Evolutionary conservation across 2,329 filamentous ascomycete genomes (phyloP).

Genomic region (Colletotrichum eleusines): DNA sequence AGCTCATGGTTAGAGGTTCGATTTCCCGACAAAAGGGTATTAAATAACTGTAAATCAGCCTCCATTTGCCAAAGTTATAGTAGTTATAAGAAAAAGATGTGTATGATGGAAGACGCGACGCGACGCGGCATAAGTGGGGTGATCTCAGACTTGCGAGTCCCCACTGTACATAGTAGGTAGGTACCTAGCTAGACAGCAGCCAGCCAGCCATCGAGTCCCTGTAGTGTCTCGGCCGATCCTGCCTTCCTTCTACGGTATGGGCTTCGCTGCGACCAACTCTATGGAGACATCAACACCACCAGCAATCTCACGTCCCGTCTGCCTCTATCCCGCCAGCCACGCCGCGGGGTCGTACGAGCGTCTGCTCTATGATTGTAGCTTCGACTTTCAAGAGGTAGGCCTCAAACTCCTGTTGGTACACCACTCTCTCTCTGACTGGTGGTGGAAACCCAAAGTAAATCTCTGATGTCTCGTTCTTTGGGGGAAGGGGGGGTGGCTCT

Average conservation of each 20-base stretch:
- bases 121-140: no score
- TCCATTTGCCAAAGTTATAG: no score
- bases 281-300: not conserved
- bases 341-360: not conserved
- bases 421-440: slow-evolving; percentile 7
- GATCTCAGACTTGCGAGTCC: no score
- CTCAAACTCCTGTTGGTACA: not conserved
- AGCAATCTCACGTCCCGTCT: no score
- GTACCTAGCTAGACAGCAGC: no score
- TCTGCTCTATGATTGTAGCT: not conserved
- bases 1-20: no score
- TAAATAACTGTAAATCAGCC: no score
- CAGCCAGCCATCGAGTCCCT: not conserved
- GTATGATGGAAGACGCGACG: no score
- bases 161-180: no score
- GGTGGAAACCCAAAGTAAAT: slow-evolving; percentile 21
- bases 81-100: no score
- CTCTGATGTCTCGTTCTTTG: slow-evolving; percentile 18
- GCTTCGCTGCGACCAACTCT: slow-evolving; percentile 19
- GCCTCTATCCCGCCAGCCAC: no score
- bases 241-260: slow-evolving; percentile 29
- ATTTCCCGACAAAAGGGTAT: no score
- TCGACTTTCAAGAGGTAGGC: not conserved
- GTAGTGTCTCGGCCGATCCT: slow-evolving; percentile 34
- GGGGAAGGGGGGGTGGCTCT: slow-evolving; percentile 5